Conservation (phyloP, 495 filamentous ascomycete genomes). For the Lineolata rhizophorae region DNA sequence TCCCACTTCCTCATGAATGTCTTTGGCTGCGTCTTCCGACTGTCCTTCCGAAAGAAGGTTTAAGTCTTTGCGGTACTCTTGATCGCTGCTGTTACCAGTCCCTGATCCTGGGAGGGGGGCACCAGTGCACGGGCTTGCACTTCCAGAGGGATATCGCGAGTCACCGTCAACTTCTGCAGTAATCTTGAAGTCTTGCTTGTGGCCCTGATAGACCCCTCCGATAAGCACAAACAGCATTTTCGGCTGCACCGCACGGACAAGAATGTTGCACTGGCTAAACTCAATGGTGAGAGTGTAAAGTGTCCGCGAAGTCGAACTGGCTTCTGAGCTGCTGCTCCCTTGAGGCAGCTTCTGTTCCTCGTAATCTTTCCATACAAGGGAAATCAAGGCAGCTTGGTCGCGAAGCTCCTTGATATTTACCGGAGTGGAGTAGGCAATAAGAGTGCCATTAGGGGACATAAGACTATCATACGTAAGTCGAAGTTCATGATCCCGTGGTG, state of each 20-base stretch:
- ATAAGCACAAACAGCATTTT: constrained; percentile 18
- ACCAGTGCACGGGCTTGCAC: background rate
- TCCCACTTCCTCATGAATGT: constrained; percentile 13
- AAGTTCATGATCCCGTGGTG: background rate
- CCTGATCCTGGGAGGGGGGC: background rate
- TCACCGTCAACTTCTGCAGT: constrained; percentile 13
- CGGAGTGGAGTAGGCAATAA: constrained; percentile 19
- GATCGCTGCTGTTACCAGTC: background rate
- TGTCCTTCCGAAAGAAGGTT: background rate
- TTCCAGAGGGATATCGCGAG: constrained; percentile 11
- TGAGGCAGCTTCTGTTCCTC: constrained; percentile 4
- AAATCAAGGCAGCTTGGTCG: constrained; percentile 17
- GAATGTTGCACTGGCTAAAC: constrained; percentile 13
- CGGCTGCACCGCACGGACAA: constrained; percentile 18
- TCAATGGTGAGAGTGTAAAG: constrained; percentile 19
- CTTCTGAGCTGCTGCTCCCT: background rate
- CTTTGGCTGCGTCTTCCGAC: constrained; percentile 3
- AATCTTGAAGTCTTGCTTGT: constrained; percentile 12
- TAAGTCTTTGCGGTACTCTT: background rate
- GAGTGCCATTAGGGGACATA: constrained; percentile 21
- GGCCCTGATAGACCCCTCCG: constrained; percentile 16
- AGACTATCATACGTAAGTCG: constrained; percentile 5
- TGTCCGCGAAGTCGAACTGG: background rate
- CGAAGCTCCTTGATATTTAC: constrained; percentile 16
- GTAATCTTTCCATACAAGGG: constrained; percentile 20